Evolutionary conservation across 805 yeast genomes (phyloP).

Genomic region (Kazachstania taianensis): DNA sequence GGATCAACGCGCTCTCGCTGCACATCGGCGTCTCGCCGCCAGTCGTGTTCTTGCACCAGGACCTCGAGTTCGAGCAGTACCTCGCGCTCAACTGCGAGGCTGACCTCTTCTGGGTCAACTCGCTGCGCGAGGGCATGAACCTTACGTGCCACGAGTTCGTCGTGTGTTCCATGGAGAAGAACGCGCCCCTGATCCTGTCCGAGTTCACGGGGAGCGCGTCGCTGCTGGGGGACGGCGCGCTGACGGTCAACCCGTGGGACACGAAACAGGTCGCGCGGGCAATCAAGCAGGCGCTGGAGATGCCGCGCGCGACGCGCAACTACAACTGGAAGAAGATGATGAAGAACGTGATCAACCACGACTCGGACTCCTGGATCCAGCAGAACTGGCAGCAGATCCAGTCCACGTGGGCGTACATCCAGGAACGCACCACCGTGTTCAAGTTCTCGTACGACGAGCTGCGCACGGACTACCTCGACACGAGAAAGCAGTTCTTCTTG

Average conservation of each 20-base stretch:
- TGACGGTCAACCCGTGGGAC: constrained; percentile 89
- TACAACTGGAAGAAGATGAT: constrained; percentile 53
- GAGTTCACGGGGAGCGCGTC: constrained; percentile 94
- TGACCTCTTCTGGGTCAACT: constrained; percentile 76
- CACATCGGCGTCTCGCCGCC: constrained; percentile 71
- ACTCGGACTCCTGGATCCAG: constrained; percentile 66
- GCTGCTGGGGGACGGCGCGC: constrained; percentile 57
- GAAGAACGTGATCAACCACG: constrained; percentile 49
- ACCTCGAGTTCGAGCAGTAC: constrained; percentile 81
- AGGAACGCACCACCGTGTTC: constrained; percentile 29
- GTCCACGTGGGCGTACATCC: constrained; percentile 41
- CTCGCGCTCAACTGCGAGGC: constrained; percentile 80
- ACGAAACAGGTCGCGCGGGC: constrained; percentile 49
- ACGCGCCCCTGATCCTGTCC: constrained; percentile 75
- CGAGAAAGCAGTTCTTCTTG: constrained; percentile 35
- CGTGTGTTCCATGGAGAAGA: constrained; percentile 56
- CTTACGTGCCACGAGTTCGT: constrained; percentile 92
- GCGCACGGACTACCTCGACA: constrained; percentile 19
- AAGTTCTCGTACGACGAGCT: constrained; percentile 25
- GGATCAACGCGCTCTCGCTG: constrained; percentile 69
- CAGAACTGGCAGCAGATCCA: constrained; percentile 45
- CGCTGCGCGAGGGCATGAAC: constrained; percentile 95
- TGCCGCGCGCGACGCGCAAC: constrained; percentile 46
- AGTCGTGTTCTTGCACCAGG: constrained; percentile 79
- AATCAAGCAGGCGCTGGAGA: constrained; percentile 51